Percentiles rank a stretch among this genome's conserved stretches.
phyloP scores from a whole-genome alignment of 768 basidiomycete genomes.

The Kwoniella sp. region DNA sequence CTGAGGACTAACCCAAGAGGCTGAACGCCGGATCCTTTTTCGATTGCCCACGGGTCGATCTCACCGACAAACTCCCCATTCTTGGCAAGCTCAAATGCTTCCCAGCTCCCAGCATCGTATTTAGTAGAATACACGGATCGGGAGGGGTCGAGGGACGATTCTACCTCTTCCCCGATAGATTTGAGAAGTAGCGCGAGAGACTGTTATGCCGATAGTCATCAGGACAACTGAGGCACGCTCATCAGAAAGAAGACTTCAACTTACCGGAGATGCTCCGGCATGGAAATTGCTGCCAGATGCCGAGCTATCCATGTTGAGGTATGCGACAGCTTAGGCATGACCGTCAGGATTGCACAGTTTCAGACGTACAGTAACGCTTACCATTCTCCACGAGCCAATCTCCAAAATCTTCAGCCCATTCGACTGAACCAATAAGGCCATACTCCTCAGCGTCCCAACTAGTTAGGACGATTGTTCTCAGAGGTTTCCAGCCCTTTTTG shows the following conservation, averaged over 20 bases:
- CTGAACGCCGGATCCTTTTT: conserved; percentile 57
- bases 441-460: conserved; percentile 74
- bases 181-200: conserved; percentile 78
- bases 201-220: too few species aligned
- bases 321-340: conserved; percentile 68
- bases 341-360: background rate
- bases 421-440: conserved; percentile 71
- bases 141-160: conserved; percentile 69
- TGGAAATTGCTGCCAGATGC: conserved; percentile 66
- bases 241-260: too few species aligned
- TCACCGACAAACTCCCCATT: conserved; percentile 14
- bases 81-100: conserved; percentile 32
- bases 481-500: conserved; percentile 77
- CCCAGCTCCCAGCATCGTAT: conserved; percentile 64
- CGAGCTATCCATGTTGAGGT: conserved; percentile 79
- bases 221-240: too few species aligned
- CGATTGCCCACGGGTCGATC: conserved; percentile 30
- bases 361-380: conserved; percentile 6
- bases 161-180: conserved; percentile 68
- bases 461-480: conserved; percentile 72
- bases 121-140: conserved; percentile 79
- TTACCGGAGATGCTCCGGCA: conserved; percentile 66
- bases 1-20: conserved; percentile 63
- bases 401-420: conserved; percentile 90
- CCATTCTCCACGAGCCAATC: conserved; percentile 72